A percentile compares a stretch with the other conserved stretches of the same genome.
phyloP scores from a whole-genome alignment of 352 stramenopile species.

The Globisporangium yorkense region DNA sequence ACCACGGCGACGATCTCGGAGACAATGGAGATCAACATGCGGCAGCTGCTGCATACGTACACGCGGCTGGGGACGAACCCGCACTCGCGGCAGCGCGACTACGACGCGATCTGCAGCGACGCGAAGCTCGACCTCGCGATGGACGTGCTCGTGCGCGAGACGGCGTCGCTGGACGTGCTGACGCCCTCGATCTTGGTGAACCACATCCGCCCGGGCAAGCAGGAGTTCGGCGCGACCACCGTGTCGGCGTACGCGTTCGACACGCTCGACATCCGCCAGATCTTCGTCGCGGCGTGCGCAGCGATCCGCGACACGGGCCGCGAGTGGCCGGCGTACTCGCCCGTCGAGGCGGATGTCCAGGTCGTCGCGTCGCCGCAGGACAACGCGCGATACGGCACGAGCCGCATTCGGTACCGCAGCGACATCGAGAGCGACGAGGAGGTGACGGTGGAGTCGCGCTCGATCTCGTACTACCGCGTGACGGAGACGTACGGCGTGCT shows the following conservation, averaged over 20 bases:
- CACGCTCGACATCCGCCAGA: conserved; percentile 29
- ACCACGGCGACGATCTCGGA: conserved; percentile 17
- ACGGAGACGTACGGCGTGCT: conserved; percentile 21
- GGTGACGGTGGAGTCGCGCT: conserved; percentile 24
- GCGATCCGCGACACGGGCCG: conserved; percentile 34
- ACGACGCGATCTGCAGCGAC: conserved; percentile 32
- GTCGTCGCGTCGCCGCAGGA: conserved; percentile 29
- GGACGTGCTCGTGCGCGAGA: conserved; percentile 47
- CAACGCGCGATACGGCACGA: conserved; percentile 43
- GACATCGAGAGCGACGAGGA: conserved; percentile 13
- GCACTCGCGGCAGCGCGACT: conserved; percentile 37
- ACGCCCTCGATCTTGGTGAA: conserved; percentile 34
- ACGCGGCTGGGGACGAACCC: conserved; percentile 33
- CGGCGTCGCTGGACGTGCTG: conserved; percentile 23
- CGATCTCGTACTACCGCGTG: conserved; percentile 23
- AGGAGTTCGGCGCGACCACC: conserved; percentile 41
- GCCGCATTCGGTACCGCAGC: conserved; percentile 25
- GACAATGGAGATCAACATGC: conserved; percentile 35
- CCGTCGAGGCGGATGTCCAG: conserved; percentile 19
- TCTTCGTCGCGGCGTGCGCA: conserved; percentile 36
- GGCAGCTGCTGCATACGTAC: conserved; percentile 47
- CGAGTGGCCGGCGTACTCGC: conserved; percentile 39
- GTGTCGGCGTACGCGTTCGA: conserved; percentile 47
- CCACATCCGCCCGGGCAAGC: conserved; percentile 14
- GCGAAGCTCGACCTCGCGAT: conserved; percentile 46